These are phyloP conservation scores for Pisolithus albus DNA, from an alignment of 768 basidiomycete species.

Conservation along the genomic window DNA sequence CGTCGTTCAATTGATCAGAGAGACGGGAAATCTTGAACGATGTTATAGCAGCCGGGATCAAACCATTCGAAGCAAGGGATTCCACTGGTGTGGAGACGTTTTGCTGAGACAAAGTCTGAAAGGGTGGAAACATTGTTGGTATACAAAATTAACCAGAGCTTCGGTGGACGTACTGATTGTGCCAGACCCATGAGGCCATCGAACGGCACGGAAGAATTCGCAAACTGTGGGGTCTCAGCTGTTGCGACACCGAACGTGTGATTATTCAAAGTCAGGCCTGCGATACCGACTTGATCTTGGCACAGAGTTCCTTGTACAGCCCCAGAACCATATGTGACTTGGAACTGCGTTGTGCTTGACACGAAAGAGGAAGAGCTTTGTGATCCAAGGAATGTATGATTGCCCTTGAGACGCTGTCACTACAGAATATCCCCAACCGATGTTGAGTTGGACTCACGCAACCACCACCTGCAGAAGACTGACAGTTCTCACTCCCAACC, in stretches of 20 bases:
- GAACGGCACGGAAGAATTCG: slow-evolving; percentile 41
- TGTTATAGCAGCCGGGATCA: slow-evolving; percentile 57
- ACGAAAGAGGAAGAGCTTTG: slow-evolving; percentile 57
- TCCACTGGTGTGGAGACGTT: slow-evolving; percentile 63
- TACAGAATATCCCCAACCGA: slow-evolving; percentile 1
- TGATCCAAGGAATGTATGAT: slow-evolving; percentile 61
- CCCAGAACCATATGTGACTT: slow-evolving; percentile 66
- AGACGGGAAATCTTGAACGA: slow-evolving; percentile 78
- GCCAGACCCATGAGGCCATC: slow-evolving; percentile 79
- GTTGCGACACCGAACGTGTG: slow-evolving; percentile 68
- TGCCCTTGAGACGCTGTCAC: slow-evolving; percentile 37
- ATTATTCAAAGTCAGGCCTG: slow-evolving; percentile 46
- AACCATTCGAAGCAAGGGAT: slow-evolving; percentile 49
- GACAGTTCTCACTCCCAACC: slow-evolving; percentile 53
- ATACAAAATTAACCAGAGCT: not conserved
- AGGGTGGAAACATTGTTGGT: not conserved
- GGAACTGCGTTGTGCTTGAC: slow-evolving; percentile 43
- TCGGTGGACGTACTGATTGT: slow-evolving; percentile 44
- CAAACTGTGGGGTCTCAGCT: slow-evolving; percentile 57
- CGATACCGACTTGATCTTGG: slow-evolving; percentile 56
- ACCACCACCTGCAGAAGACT: slow-evolving; percentile 30
- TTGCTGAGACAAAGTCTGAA: slow-evolving; percentile 58
- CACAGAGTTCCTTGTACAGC: slow-evolving; percentile 57
- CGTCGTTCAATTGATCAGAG: slow-evolving; percentile 57
- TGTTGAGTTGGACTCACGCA: slow-evolving; percentile 31